phyloP scores from a whole-genome alignment of 345 rosid genomes.

The Nephelium lappaceum region DNA sequence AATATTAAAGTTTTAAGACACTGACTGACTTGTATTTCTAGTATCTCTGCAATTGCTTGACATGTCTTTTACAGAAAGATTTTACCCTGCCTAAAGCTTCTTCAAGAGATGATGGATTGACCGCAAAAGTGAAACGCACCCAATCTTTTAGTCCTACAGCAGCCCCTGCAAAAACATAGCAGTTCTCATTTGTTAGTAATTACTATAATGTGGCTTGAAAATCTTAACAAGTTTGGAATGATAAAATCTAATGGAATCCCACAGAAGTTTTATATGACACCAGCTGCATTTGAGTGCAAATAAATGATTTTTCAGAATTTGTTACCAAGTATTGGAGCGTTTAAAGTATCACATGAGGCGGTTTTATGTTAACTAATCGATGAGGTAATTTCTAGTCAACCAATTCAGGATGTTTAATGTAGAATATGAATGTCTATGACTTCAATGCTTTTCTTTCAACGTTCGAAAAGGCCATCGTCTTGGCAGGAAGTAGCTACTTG shows the following conservation, averaged over 20 bases:
- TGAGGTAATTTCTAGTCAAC: background rate
- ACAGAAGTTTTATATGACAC: background rate
- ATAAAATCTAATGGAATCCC: background rate
- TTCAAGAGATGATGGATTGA: conserved; percentile 62
- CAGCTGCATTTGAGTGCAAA: background rate
- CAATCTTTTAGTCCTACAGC: conserved; percentile 84
- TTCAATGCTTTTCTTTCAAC: background rate
- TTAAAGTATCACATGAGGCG: background rate
- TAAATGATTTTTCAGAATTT: background rate
- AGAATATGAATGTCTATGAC: background rate
- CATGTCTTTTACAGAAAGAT: conserved; percentile 67
- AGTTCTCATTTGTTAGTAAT: background rate
- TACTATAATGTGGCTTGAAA: background rate
- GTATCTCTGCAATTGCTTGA: conserved; percentile 29
- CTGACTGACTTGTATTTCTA: conserved; percentile 12
- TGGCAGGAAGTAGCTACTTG: background rate
- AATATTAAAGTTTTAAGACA: background rate
- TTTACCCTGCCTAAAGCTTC: conserved; percentile 73
- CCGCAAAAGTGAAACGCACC: conserved; percentile 85
- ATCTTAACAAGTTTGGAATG: background rate
- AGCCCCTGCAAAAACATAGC: conserved; percentile 52
- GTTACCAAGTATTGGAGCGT: background rate
- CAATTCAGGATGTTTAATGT: background rate
- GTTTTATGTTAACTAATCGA: background rate
- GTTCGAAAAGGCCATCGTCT: background rate